These are phyloP conservation scores for Mycena rosella DNA, from an alignment of 768 basidiomycete species.

Conservation along the genomic window DNA sequence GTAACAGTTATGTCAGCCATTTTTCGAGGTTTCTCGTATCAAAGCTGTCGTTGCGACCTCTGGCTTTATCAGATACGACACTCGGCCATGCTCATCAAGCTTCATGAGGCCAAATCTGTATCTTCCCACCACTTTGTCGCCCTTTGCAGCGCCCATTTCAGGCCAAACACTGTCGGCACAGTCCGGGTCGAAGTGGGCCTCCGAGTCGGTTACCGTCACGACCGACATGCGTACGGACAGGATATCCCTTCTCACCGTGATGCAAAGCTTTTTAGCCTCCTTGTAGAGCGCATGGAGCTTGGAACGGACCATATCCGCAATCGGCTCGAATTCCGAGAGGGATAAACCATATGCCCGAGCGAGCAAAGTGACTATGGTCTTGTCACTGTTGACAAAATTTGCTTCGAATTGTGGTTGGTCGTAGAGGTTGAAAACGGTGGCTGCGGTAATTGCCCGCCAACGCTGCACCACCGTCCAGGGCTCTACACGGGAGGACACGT, in stretches of 20 bases:
- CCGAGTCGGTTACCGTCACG: background rate
- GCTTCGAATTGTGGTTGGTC: background rate
- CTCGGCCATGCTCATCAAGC: background rate
- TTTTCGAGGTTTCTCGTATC: slow-evolving; percentile 1
- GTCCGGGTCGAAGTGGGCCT: background rate
- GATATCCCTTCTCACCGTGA: slow-evolving; percentile 9
- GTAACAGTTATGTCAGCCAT: background rate
- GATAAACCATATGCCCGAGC: slow-evolving; percentile 8
- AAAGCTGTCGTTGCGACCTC: slow-evolving; percentile 16
- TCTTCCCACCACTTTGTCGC: slow-evolving; percentile 5
- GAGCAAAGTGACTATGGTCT: background rate
- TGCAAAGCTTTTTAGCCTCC: slow-evolving; percentile 6
- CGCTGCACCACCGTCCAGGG: slow-evolving; percentile 19
- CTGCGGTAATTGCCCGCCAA: slow-evolving; percentile 14
- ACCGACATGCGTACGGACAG: slow-evolving; percentile 18
- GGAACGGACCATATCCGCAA: background rate
- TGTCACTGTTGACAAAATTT: background rate
- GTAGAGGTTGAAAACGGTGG: background rate
- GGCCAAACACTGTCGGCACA: slow-evolving; percentile 4
- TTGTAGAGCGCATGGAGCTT: slow-evolving; percentile 1
- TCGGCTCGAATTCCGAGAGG: background rate
- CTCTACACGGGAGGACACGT: background rate
- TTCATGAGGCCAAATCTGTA: slow-evolving; percentile 14
- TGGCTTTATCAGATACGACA: slow-evolving; percentile 1
- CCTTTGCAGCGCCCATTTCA: slow-evolving; percentile 7